These are phyloP conservation scores for Emergomyces pasteurianus DNA, from an alignment of 2,329 filamentous ascomycete genomes.

Conservation along the genomic window DNA sequence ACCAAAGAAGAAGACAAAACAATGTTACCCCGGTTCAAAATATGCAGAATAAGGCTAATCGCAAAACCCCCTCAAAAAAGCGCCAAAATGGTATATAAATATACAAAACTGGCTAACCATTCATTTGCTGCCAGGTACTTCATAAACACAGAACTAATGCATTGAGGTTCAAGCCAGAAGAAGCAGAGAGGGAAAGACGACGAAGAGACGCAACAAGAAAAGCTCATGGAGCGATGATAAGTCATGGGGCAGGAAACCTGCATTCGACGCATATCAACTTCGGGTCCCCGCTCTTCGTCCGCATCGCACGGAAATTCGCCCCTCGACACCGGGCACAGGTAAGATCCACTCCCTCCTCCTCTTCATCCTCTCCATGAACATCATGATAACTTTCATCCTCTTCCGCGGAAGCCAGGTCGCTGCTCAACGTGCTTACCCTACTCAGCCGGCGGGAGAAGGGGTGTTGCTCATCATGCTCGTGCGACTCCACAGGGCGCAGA, in stretches of 20 bases:
- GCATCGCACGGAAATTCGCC: conserved; percentile 51
- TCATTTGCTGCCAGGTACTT: neutral
- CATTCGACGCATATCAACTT: conserved; percentile 51
- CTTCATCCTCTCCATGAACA: conserved; percentile 17
- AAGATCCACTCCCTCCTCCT: conserved; percentile 38
- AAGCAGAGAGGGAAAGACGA: neutral
- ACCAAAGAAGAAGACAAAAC: no score
- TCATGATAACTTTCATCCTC: conserved; percentile 13
- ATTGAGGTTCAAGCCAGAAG: neutral
- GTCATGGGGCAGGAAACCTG: conserved; percentile 8
- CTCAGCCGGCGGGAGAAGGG: conserved; percentile 26
- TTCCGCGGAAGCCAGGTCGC: conserved; percentile 35
- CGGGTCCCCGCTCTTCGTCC: conserved; percentile 40
- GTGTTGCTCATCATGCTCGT: conserved; percentile 1
- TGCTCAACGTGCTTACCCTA: conserved; percentile 45
- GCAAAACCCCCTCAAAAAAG: neutral
- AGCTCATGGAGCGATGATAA: neutral
- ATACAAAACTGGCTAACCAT: neutral
- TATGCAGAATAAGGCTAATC: neutral
- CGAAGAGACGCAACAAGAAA: no score
- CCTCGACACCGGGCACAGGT: conserved; percentile 49
- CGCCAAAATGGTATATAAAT: neutral
- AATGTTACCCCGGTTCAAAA: no score
- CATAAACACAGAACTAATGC: neutral
- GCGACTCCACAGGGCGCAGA: conserved; percentile 9